Evolutionary conservation across 139 green algal species (phyloP).

Genomic region (Dunaliella sp.): DNA sequence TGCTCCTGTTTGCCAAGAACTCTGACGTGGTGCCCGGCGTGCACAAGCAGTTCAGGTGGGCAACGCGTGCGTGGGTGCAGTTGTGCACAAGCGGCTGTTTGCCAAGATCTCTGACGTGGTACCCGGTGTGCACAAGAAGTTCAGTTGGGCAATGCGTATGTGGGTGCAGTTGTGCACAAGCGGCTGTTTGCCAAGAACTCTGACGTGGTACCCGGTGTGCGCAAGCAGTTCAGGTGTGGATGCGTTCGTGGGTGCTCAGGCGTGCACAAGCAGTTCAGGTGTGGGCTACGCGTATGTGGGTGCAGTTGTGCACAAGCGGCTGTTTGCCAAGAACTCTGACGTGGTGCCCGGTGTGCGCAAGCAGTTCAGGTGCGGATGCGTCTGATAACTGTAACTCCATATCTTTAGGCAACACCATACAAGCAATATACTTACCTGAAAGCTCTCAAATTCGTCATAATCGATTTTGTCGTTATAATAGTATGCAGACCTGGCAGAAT

Average conservation of each 20-base stretch:
- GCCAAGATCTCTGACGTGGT: not conserved
- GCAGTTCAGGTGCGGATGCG: conserved; percentile 76
- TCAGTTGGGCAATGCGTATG: not conserved
- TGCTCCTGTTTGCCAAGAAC: conserved; percentile 79
- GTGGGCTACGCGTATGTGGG: too few species aligned
- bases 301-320: conserved; percentile 1
- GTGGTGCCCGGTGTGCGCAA: conserved; percentile 55
- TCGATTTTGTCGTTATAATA: too few species aligned
- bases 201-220: not conserved
- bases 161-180: not conserved
- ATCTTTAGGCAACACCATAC: too few species aligned
- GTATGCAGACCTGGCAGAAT: too few species aligned
- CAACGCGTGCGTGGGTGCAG: not conserved
- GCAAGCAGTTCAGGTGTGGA: not conserved
- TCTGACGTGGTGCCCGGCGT: conserved; percentile 47
- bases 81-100: not conserved
- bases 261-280: not conserved
- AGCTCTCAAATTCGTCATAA: too few species aligned
- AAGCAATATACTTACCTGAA: too few species aligned
- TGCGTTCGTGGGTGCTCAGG: not conserved
- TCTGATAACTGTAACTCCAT: too few species aligned
- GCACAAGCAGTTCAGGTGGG: conserved; percentile 73
- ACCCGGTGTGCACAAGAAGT: not conserved
- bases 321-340: conserved; percentile 69
- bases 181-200: not conserved